Percentiles rank a stretch among this genome's conserved stretches.
These are phyloP conservation scores for Mortierella claussenii DNA, from an alignment of 192 early-diverging fungal species.

Conservation along the genomic window DNA sequence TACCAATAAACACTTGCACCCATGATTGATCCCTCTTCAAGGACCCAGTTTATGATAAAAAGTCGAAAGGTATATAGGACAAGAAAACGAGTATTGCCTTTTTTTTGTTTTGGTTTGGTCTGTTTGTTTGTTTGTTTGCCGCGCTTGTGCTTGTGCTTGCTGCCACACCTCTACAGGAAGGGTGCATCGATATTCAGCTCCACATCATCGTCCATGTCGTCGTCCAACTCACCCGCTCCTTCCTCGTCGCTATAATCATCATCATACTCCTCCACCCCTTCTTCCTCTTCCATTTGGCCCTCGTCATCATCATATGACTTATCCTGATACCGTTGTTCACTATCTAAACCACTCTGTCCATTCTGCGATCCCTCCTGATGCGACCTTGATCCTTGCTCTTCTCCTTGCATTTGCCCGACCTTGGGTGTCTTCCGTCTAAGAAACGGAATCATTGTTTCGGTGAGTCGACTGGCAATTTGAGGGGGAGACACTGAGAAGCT, in stretches of 20 bases:
- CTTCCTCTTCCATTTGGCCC: constrained; percentile 2
- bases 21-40: too few species aligned
- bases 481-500: constrained; percentile 45
- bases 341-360: not conserved
- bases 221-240: constrained; percentile 4
- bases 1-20: constrained; percentile 3
- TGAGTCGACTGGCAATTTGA: constrained; percentile 26
- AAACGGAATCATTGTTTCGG: constrained; percentile 37
- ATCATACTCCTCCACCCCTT: constrained; percentile 10
- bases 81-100: too few species aligned
- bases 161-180: too few species aligned
- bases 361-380: not conserved
- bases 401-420: constrained; percentile 6
- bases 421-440: constrained; percentile 14
- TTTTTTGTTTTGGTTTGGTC: too few species aligned
- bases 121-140: too few species aligned
- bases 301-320: not conserved
- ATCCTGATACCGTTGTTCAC: not conserved
- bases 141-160: too few species aligned
- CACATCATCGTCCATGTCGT: constrained; percentile 28
- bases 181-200: constrained; percentile 37
- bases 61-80: too few species aligned
- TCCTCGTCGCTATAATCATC: constrained; percentile 16
- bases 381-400: not conserved
- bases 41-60: too few species aligned